phyloP scores from a whole-genome alignment of 2,329 filamentous ascomycete species.

The Mycocentrospora acerina region DNA sequence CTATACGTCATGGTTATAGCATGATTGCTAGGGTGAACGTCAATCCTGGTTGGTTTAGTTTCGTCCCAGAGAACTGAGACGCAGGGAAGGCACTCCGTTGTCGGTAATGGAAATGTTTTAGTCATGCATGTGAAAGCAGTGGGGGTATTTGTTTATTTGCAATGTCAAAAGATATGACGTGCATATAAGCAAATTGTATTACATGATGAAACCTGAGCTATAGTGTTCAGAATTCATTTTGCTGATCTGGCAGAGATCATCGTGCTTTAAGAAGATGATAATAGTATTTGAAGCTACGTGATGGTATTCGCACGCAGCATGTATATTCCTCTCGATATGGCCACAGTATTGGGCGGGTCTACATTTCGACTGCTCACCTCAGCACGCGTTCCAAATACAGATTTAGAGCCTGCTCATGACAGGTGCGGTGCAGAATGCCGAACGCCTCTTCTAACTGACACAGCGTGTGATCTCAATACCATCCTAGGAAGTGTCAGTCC shows the following conservation, averaged over 20 bases:
- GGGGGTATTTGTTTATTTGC: constrained; percentile 15
- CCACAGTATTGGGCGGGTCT: too few species aligned
- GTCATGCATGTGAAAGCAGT: constrained; percentile 9
- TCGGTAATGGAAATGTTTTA: constrained; percentile 2
- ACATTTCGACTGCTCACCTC: too few species aligned
- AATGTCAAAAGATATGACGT: too few species aligned
- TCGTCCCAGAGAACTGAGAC: constrained; percentile 3
- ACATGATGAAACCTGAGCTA: too few species aligned
- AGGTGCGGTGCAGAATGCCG: neutral
- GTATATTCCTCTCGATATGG: too few species aligned
- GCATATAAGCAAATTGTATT: too few species aligned
- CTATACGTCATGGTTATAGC: constrained; percentile 35
- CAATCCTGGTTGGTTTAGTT: constrained; percentile 11
- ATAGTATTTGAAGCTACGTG: too few species aligned
- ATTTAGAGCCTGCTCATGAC: too few species aligned
- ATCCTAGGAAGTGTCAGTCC: constrained; percentile 50
- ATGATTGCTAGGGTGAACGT: constrained; percentile 8
- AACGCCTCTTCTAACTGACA: constrained; percentile 22
- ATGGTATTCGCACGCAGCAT: too few species aligned
- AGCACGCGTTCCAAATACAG: neutral
- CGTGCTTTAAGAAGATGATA: too few species aligned
- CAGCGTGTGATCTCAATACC: constrained; percentile 68
- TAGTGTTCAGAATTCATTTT: too few species aligned
- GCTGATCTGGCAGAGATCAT: too few species aligned
- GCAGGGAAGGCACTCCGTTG: neutral